Base-by-base conservation (phyloP, 192 early-diverging fungal species). In the Podila epicladia region DNA sequence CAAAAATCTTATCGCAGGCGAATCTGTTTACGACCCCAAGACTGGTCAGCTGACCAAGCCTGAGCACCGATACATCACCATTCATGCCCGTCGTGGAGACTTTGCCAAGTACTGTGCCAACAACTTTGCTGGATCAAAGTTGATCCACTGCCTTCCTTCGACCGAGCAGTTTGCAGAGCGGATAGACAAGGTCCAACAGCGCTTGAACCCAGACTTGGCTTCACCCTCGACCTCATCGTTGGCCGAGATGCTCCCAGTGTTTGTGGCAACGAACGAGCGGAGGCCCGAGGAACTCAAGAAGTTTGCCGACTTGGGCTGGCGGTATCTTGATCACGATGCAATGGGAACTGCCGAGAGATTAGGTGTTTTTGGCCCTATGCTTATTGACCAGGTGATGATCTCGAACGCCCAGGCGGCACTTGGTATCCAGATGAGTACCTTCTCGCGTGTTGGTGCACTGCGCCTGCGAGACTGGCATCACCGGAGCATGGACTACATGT, bases 371-470 rank as follows among this genome's bases (percentile, higher is more conserved):
- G 77, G 77, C 4, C 77, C 77, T 0, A 80, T 80, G 77, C 69
- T 80, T 66, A 67, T 73, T 0, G 77, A 80, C 31, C 77, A 80
- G 26, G 71, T 73, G 9, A 69, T 80, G 3, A 80, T 80, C 65
- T 71, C 77, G 1, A 71, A 80, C 60, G 77, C 77, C 0, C 62
- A 73, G 35, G 71, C 71, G 2, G 33, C 73, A 4, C 60, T 80
- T 38, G 77, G 77, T 22, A 80, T 80, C 50, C 77, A 80, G 35
- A 80, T 80, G 77, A 80, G 77, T 45, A 80, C 77, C 11, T 80
- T 80, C 35, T 80, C 77, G n/a, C 72, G 77, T 64, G 77, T 80
- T 12, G 77, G 77, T 19, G 77, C 71, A 1, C 49, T 80, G 37
- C 49, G 77, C 17, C 77, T 73, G 32, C 77, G 66, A 6, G 77